These are phyloP conservation scores for Paxillus involutus DNA, from an alignment of 768 basidiomycete genomes.

Conservation along the genomic window DNA sequence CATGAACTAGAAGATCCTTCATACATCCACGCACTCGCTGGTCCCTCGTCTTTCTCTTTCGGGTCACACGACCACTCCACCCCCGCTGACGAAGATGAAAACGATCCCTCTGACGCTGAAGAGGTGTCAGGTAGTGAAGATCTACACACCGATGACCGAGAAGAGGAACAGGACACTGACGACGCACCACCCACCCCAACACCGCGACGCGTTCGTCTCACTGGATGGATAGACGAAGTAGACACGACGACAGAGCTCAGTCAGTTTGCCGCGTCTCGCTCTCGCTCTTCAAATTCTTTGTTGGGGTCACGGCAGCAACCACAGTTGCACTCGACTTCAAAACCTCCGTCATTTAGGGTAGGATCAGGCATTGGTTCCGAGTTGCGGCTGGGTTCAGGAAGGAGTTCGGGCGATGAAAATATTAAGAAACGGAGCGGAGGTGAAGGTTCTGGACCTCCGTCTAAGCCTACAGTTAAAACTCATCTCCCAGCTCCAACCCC, in stretches of 20 bases:
- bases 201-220: constrained; percentile 41
- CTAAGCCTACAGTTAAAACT: too few relatives aligned
- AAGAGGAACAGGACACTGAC: constrained; percentile 9
- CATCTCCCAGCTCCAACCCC: too few relatives aligned
- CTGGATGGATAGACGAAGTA: constrained; percentile 54
- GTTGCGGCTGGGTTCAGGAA: background rate
- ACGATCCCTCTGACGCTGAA: background rate
- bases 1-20: constrained; percentile 49
- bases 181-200: constrained; percentile 22
- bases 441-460: background rate
- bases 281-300: background rate
- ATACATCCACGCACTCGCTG: constrained; percentile 18
- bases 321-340: constrained; percentile 1
- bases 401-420: background rate
- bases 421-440: background rate
- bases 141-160: background rate
- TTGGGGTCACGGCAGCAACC: too few relatives aligned
- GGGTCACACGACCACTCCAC: background rate
- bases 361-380: background rate
- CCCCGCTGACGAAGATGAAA: background rate
- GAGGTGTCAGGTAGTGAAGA: background rate
- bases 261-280: constrained; percentile 42
- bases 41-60: constrained; percentile 3
- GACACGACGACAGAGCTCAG: constrained; percentile 53
- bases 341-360: background rate